Conservation (phyloP, 202 grass and related monocot genomes). For the Panicum hallii region DNA sequence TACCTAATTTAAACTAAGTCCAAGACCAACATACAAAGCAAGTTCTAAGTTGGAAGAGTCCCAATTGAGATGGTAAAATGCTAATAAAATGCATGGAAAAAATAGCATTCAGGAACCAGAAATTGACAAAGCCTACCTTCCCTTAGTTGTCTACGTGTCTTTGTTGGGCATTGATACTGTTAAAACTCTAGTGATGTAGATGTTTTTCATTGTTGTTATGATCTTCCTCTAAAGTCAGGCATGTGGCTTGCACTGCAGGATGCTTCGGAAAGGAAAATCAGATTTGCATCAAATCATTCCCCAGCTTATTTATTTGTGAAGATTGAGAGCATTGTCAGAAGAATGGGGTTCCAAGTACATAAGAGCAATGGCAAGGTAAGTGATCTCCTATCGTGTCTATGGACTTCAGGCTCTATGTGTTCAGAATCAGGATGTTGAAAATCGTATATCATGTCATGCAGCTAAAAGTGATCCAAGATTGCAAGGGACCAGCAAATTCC, state of each 20-base stretch:
- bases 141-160: slow-evolving; percentile 34
- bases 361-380: slow-evolving; percentile 77
- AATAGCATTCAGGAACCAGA: slow-evolving; percentile 18
- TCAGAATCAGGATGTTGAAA: slow-evolving; percentile 30
- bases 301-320: slow-evolving; percentile 78
- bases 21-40: slow-evolving; percentile 10
- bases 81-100: slow-evolving; percentile 9
- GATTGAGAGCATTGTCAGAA: slow-evolving; percentile 64
- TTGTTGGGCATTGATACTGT: slow-evolving; percentile 2
- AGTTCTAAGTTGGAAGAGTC: slow-evolving; percentile 19
- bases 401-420: background rate
- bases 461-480: slow-evolving; percentile 72
- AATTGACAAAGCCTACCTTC: slow-evolving; percentile 3
- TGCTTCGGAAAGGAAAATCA: slow-evolving; percentile 83
- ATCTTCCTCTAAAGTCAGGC: slow-evolving; percentile 30
- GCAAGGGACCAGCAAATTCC: slow-evolving; percentile 54
- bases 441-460: slow-evolving; percentile 39
- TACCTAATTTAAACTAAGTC: slow-evolving; percentile 13
- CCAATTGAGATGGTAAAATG: slow-evolving; percentile 17
- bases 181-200: background rate
- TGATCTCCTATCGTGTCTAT: slow-evolving; percentile 21
- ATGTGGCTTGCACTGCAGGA: slow-evolving; percentile 60
- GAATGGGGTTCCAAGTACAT: slow-evolving; percentile 81
- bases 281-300: slow-evolving; percentile 78
- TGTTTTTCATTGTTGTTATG: background rate